Base-by-base conservation (phyloP, 108 stramenopile species). In the Conticribra guillardii region DNA sequence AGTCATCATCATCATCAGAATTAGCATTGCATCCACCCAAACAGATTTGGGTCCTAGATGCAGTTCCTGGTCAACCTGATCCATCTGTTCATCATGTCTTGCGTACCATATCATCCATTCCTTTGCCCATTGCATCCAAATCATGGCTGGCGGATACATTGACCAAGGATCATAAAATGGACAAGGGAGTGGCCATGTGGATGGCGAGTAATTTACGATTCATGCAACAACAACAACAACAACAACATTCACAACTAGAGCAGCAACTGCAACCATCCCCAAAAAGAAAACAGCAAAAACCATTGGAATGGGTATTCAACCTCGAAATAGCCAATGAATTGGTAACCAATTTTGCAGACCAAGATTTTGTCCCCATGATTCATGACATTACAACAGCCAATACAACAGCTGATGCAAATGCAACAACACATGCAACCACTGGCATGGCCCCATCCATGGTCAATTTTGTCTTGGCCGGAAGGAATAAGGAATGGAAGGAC, bases 21-120 rank as follows among this genome's bases (percentile, higher is more conserved):
- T 16, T 23, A 4, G 17, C 19, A 26, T 26, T 81, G 18, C 48
- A 48, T 33, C 57, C 71, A 14, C 79, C 87, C 0, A 28, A 77
- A 56, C 76, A 82, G 47, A 73, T 82, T 18, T 88, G 89, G 86
- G 67, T 92, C n/a, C 59, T 93, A 46, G 95, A 96, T 76, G 84
- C 87, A 7, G 90, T 89, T 14, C 91, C 91, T 0, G 92, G 91
- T 16, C 23, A 56, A 56, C 74, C 80, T 26, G 73, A 89, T 73
- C 70, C 66, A 45, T 85, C 83, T 46, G 95, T 96, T 7, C 71
- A 82, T 46, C 58, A 59, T 44, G 91, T 94, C 5, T 17, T 96
- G 27, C 61, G 57, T 3, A 78, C 87, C 3, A 76, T 93, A 50
- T 63, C 77, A 16, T 74, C 77, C 11, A 62, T 80, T 23, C 64